phyloP scores from a whole-genome alignment of 345 rosid species.

The Capsella bursapastoris region DNA sequence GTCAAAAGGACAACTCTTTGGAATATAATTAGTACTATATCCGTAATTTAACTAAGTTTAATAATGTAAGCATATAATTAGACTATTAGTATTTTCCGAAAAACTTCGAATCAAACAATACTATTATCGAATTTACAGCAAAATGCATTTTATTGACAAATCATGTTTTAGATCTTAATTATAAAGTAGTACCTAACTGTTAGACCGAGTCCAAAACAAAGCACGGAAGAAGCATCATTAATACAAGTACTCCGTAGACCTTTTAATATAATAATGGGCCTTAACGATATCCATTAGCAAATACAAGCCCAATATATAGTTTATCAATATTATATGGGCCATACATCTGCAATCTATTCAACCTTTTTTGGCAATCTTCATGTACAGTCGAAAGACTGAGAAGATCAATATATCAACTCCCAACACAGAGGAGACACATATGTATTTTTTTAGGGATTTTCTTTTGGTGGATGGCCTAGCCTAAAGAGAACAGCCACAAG shows the following conservation, averaged over 20 bases:
- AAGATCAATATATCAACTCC: conserved; percentile 6
- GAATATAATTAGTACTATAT: neutral
- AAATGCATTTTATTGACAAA: neutral
- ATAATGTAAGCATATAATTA: conserved; percentile 10
- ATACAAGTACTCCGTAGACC: too few relatives aligned
- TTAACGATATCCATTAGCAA: too few relatives aligned
- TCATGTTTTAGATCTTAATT: neutral
- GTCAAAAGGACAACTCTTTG: neutral
- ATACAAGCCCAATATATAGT: too few relatives aligned
- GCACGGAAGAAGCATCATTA: too few relatives aligned
- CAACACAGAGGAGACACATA: conserved; percentile 10
- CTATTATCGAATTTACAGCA: neutral
- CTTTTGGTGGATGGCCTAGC: conserved; percentile 35
- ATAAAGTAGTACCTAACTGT: neutral
- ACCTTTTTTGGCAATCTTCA: too few relatives aligned
- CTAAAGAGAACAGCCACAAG: conserved; percentile 29
- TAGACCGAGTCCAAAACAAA: too few relatives aligned
- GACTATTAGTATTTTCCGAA: neutral
- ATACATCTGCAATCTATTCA: too few relatives aligned
- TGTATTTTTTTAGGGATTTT: neutral
- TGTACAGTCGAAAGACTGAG: neutral
- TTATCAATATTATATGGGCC: too few relatives aligned
- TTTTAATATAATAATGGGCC: too few relatives aligned
- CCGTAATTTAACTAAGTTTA: neutral
- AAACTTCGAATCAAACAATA: conserved; percentile 4